Conservation (phyloP, 352 stramenopile species). For the Phytopythium boreale region DNA sequence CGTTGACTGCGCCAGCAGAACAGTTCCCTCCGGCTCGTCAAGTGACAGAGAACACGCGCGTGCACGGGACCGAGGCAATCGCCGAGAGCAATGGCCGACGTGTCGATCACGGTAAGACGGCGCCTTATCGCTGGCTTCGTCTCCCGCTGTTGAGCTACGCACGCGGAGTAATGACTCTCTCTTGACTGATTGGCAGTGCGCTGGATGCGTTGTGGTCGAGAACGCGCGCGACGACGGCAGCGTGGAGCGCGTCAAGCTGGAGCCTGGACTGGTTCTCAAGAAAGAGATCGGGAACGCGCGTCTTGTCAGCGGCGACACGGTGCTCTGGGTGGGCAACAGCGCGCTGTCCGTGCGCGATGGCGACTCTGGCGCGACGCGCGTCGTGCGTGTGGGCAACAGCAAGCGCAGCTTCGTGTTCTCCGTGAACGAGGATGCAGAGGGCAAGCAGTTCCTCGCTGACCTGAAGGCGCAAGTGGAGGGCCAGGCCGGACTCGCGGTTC, state of each 20-base stretch:
- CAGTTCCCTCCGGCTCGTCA: neutral
- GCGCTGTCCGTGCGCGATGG: slow-evolving; percentile 46
- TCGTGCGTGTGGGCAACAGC: slow-evolving; percentile 51
- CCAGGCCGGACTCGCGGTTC: slow-evolving; percentile 41
- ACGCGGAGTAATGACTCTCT: neutral
- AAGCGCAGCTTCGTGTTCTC: slow-evolving; percentile 72
- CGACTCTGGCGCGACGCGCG: slow-evolving; percentile 26
- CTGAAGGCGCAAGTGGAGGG: slow-evolving; percentile 69
- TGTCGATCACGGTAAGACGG: slow-evolving; percentile 14
- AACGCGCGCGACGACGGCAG: slow-evolving; percentile 41
- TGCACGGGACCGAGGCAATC: neutral
- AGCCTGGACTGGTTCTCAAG: slow-evolving; percentile 49
- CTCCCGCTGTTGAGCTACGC: neutral
- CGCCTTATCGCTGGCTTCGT: neutral
- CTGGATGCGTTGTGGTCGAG: slow-evolving; percentile 52
- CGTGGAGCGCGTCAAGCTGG: slow-evolving; percentile 30
- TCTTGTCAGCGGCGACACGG: slow-evolving; percentile 61
- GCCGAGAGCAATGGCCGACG: slow-evolving; percentile 20
- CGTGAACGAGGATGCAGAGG: slow-evolving; percentile 26
- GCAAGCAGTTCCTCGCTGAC: slow-evolving; percentile 60
- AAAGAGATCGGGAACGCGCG: slow-evolving; percentile 82
- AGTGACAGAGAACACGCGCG: neutral
- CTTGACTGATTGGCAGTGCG: slow-evolving; percentile 30
- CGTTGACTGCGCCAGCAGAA: neutral
- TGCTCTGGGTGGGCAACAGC: slow-evolving; percentile 67